phyloP scores from a whole-genome alignment of 202 grass and related monocot genomes.

The Brachypodium distachyon region DNA sequence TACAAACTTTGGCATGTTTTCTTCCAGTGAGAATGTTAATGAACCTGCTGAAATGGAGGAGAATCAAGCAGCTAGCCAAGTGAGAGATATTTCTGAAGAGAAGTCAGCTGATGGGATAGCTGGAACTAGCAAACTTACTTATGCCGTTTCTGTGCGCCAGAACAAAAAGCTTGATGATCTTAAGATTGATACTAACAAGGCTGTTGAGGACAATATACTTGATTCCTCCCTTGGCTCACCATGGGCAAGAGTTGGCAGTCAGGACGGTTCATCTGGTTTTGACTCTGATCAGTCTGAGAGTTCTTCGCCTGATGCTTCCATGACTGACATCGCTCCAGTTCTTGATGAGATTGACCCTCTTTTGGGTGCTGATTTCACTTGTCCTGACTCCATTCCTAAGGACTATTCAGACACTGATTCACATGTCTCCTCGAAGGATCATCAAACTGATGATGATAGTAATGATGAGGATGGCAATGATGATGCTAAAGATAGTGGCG shows the following conservation, averaged over 20 bases:
- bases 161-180: slow-evolving; percentile 9
- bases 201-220: slow-evolving; percentile 18
- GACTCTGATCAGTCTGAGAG: slow-evolving; percentile 61
- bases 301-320: slow-evolving; percentile 74
- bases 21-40: slow-evolving; percentile 18
- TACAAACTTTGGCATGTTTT: slow-evolving; percentile 12
- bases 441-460: slow-evolving; percentile 59
- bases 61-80: slow-evolving; percentile 16
- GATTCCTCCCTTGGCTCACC: slow-evolving; percentile 56
- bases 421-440: slow-evolving; percentile 44
- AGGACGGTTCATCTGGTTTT: slow-evolving; percentile 60
- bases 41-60: slow-evolving; percentile 16
- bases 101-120: neutral
- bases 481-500: slow-evolving; percentile 34
- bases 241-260: slow-evolving; percentile 46
- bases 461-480: slow-evolving; percentile 39
- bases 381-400: slow-evolving; percentile 12
- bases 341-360: slow-evolving; percentile 77
- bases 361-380: slow-evolving; percentile 37
- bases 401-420: slow-evolving; percentile 47
- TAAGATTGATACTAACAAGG: slow-evolving; percentile 30
- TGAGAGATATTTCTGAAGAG: slow-evolving; percentile 22
- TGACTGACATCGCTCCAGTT: slow-evolving; percentile 65
- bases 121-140: slow-evolving; percentile 26
- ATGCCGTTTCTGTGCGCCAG: neutral